phyloP scores from a whole-genome alignment of 495 filamentous ascomycete genomes.

The Aspergillus biplanus region DNA sequence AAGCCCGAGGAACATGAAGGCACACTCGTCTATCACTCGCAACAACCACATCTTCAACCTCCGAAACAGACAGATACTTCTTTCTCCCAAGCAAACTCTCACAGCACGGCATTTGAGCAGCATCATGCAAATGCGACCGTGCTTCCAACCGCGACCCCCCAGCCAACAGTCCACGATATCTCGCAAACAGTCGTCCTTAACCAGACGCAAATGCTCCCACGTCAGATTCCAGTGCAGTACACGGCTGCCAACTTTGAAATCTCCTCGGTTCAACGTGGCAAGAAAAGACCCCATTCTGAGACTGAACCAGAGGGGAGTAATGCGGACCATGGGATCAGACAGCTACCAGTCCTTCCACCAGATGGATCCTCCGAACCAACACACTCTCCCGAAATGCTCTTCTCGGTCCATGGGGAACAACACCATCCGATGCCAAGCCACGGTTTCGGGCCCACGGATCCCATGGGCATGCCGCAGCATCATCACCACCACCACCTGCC shows the following conservation, averaged over 20 bases:
- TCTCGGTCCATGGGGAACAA: slow-evolving; percentile 35
- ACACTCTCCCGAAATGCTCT: slow-evolving; percentile 39
- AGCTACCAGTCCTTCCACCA: slow-evolving; percentile 36
- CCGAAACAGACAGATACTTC: slow-evolving; percentile 34
- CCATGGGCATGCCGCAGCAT: slow-evolving; percentile 44
- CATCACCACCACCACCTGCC: slow-evolving; percentile 79
- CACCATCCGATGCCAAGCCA: slow-evolving; percentile 35
- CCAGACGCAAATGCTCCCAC: slow-evolving; percentile 39
- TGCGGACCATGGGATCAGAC: slow-evolving; percentile 32
- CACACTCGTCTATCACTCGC: slow-evolving; percentile 38
- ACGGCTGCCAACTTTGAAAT: slow-evolving; percentile 33
- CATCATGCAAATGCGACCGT: slow-evolving; percentile 37
- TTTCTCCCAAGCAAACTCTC: slow-evolving; percentile 35
- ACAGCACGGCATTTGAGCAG: slow-evolving; percentile 36
- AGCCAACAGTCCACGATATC: slow-evolving; percentile 33
- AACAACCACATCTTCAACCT: slow-evolving; percentile 36
- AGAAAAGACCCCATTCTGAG: slow-evolving; percentile 38
- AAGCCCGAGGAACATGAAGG: slow-evolving; percentile 39
- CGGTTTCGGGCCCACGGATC: slow-evolving; percentile 31
- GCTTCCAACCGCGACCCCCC: slow-evolving; percentile 33
- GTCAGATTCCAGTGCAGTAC: slow-evolving; percentile 39
- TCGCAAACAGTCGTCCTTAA: slow-evolving; percentile 33
- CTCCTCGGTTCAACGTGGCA: slow-evolving; percentile 32
- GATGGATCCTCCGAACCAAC: slow-evolving; percentile 28
- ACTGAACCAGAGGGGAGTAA: slow-evolving; percentile 31